A percentile compares a stretch with the other conserved stretches of the same genome.
Conservation (phyloP, 2,329 filamentous ascomycete species). For the Ophiostoma ulmi region DNA sequence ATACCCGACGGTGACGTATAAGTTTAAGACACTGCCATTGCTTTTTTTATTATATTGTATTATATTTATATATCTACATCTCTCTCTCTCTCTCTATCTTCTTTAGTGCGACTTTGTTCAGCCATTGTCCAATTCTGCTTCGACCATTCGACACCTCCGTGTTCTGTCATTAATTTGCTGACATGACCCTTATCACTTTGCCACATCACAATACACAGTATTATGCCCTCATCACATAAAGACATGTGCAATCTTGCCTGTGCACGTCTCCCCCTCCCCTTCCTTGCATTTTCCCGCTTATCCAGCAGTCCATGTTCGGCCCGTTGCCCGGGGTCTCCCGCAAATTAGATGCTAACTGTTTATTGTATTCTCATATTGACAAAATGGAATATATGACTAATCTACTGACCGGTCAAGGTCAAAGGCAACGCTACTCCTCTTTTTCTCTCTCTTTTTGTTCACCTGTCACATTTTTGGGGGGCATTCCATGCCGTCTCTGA, state of each 20-base stretch:
- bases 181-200: not conserved
- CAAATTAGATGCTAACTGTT: not conserved
- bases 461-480: not conserved
- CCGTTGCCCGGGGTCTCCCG: conserved; percentile 8
- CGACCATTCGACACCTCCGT: not conserved
- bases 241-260: not conserved
- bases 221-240: not conserved
- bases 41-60: not conserved
- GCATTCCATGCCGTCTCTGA: not conserved
- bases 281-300: conserved; percentile 1
- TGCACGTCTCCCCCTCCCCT: not conserved
- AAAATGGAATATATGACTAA: not conserved
- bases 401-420: conserved; percentile 1
- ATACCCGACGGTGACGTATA: not conserved
- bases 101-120: too few relatives aligned
- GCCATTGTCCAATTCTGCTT: not conserved
- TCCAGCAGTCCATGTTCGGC: not conserved
- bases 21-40: not conserved
- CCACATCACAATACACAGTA: not conserved
- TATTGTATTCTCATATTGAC: not conserved
- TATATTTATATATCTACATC: not conserved
- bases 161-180: not conserved
- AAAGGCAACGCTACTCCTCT: conserved; percentile 1
- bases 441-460: not conserved
- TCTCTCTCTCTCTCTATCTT: not conserved